Base-by-base conservation (phyloP, 169 alveolate species). In the Plasmodium knowlesi region DNA sequence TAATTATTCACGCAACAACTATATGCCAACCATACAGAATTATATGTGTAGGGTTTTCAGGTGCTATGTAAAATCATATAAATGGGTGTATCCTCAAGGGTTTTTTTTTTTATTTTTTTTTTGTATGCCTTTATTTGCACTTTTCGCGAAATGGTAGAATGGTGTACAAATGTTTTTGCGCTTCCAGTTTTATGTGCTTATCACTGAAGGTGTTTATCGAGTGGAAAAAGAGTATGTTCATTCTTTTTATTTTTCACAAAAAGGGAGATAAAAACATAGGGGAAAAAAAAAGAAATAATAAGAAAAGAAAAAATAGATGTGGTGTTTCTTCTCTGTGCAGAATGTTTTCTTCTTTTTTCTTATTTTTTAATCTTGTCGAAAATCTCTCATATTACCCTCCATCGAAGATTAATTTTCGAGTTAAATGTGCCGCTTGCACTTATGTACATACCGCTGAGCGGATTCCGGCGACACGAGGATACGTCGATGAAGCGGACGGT, bases 81-180 rank as follows among this genome's bases (percentile, higher is more conserved):
- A 9, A 67, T 67, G 76, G n/a, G 76, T 67, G 37, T 67, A 67
- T 67, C 37, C 37, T 67, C 76, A 67, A 67, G 76, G 37, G 76
- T 16, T 5, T 5, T 67, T 61, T 22, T n/a, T n/a, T n/a, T n/a
- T n/a, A n/a, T n/a, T 16, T 5, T 5, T 67, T 25, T 28, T 67
- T 67, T 28, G 76, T 28, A 25, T 19, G 37, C 76, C 76, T 67
- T 1, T 67, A n/a, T n/a, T 67, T 67, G 12, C 74, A 25, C 76
- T 67, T 8, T 67, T 67, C 39, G 41, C 76, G 16, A 67, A 25
- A 67, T 67, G n/a, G n/a, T 67, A 67, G n/a, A 12, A 67, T 25
- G 30, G 30, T 67, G 30, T 67, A 28, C 16, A 67, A 25, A 22
- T 22, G 76, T 67, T 19, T 22, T 67, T 22, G 37, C 22, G 41